These are phyloP conservation scores for Rugosomyces carneus DNA, from an alignment of 1,284 basidiomycete species.

Conservation along the genomic window DNA sequence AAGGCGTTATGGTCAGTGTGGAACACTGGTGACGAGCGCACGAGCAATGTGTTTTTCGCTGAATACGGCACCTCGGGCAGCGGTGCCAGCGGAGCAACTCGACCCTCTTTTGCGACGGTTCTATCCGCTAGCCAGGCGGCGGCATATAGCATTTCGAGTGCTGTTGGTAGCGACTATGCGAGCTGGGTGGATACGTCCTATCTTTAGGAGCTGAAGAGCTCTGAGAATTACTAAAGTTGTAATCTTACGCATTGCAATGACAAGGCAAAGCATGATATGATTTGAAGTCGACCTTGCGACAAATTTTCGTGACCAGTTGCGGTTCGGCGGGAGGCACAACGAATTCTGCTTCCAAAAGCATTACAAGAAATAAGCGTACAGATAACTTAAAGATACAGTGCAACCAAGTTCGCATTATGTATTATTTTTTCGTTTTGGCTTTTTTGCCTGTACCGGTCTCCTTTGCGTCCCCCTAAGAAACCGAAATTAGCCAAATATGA, in stretches of 20 bases:
- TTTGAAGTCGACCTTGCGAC: no score
- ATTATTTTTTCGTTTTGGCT: slow-evolving; percentile 38
- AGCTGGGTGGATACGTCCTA: slow-evolving; percentile 41
- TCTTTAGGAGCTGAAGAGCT: slow-evolving; percentile 14
- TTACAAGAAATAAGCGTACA: not conserved
- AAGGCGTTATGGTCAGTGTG: slow-evolving; percentile 43
- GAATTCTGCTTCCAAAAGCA: no score
- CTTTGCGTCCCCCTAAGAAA: slow-evolving; percentile 33
- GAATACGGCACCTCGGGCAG: slow-evolving; percentile 40
- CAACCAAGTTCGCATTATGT: not conserved
- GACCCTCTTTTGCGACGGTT: slow-evolving; percentile 36
- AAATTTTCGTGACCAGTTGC: no score
- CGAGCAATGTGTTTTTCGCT: slow-evolving; percentile 38
- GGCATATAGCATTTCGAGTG: slow-evolving; percentile 35
- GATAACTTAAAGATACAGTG: slow-evolving; percentile 6
- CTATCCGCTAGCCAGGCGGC: slow-evolving; percentile 30
- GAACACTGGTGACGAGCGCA: slow-evolving; percentile 32
- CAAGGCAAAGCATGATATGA: no score
- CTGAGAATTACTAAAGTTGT: no score
- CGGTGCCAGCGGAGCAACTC: slow-evolving; percentile 28
- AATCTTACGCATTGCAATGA: no score
- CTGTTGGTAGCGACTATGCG: slow-evolving; percentile 36
- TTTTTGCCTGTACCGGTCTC: slow-evolving; percentile 38
- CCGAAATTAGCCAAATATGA: not conserved
- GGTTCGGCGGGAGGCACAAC: no score